phyloP scores from a whole-genome alignment of 2,329 filamentous ascomycete species.

The Hypomyces rosellus region DNA sequence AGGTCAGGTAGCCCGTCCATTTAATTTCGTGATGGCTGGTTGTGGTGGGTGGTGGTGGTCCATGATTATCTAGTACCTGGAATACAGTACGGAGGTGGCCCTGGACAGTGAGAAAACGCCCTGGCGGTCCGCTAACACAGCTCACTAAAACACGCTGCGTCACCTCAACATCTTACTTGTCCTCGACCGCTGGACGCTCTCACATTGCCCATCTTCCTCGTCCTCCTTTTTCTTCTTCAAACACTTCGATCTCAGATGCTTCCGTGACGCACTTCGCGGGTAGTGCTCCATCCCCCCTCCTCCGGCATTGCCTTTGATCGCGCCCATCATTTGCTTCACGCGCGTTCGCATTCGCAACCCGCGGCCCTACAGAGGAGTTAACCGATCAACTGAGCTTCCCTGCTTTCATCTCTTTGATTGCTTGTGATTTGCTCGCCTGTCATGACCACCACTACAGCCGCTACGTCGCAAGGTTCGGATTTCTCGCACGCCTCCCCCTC shows the following conservation, averaged over 20 bases:
- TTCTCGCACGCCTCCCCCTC: constrained; percentile 18
- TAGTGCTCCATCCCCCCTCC: constrained; percentile 8
- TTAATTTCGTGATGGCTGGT: no score
- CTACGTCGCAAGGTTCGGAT: constrained; percentile 17
- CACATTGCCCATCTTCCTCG: no score
- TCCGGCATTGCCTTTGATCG: constrained; percentile 3
- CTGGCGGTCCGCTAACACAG: not conserved
- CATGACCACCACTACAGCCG: constrained; percentile 25
- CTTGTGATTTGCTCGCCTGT: constrained; percentile 8
- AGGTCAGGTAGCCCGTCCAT: no score
- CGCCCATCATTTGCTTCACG: not conserved
- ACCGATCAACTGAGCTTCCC: not conserved
- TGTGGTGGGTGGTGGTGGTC: no score
- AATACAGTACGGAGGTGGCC: no score
- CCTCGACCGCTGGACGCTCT: not conserved
- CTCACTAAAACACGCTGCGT: constrained; percentile 2
- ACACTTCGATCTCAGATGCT: constrained; percentile 3
- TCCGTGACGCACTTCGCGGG: constrained; percentile 10
- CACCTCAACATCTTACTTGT: constrained; percentile 9
- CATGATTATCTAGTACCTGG: no score
- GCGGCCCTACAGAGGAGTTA: not conserved
- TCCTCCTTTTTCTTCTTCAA: constrained; percentile 9
- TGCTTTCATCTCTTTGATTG: not conserved
- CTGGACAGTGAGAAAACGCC: not conserved
- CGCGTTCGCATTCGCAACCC: not conserved